These are phyloP conservation scores for Bruguiera parviflora DNA, from an alignment of 345 rosid genomes.

Conservation along the genomic window DNA sequence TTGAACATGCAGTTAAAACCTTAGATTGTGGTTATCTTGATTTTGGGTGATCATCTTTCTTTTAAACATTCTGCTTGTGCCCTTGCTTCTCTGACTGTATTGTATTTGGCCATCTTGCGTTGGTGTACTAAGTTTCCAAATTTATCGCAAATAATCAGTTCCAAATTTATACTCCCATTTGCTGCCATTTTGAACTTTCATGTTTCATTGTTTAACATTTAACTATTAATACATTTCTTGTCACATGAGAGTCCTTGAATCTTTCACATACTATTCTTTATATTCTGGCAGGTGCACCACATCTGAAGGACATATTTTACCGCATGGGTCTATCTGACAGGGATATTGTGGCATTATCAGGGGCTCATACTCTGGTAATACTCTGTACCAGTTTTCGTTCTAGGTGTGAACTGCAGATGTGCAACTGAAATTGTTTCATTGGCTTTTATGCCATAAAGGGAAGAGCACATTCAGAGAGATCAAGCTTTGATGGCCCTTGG, in stretches of 20 bases:
- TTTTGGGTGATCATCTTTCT: not conserved
- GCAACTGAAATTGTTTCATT: slow-evolving; percentile 11
- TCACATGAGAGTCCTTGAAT: not conserved
- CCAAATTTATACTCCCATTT: no score
- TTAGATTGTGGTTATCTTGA: not conserved
- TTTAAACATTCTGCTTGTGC: no score
- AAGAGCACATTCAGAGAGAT: slow-evolving; percentile 88
- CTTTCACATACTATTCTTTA: slow-evolving; percentile 1
- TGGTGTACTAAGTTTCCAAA: no score
- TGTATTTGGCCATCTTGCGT: no score
- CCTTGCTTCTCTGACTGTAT: no score
- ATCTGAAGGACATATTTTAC: slow-evolving; percentile 75
- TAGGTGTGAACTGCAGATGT: not conserved
- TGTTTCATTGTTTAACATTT: no score
- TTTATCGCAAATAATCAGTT: no score
- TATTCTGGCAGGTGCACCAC: slow-evolving; percentile 50
- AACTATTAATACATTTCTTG: no score
- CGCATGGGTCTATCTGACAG: slow-evolving; percentile 88
- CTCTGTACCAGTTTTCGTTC: not conserved
- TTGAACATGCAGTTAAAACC: not conserved
- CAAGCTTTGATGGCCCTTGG: slow-evolving; percentile 98
- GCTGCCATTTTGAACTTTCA: no score
- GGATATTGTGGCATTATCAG: slow-evolving; percentile 79
- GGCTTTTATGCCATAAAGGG: slow-evolving; percentile 46
- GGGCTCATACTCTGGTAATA: slow-evolving; percentile 50